A percentile compares a stretch with the other conserved stretches of the same genome.
Evolutionary conservation across 352 stramenopile genomes (phyloP).

Genomic region (Phytopythium litorale): DNA sequence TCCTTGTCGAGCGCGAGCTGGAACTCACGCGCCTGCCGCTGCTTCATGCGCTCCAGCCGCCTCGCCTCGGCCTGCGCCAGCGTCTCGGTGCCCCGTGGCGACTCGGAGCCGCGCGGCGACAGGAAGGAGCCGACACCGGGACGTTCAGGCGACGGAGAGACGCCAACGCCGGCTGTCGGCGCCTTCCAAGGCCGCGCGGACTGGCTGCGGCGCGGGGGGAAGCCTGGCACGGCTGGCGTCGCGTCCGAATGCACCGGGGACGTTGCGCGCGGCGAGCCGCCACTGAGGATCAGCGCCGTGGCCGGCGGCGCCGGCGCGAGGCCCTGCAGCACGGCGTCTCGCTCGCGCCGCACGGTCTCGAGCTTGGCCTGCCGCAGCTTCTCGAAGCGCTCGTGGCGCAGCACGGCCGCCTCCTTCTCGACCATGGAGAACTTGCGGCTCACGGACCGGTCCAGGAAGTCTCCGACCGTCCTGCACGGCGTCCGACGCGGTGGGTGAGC

Average conservation of each 20-base stretch:
- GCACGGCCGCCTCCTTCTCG: conserved; percentile 66
- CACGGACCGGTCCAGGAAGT: conserved; percentile 48
- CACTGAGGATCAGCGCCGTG: conserved; percentile 15
- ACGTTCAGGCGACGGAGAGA: background rate
- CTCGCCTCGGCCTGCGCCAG: conserved; percentile 62
- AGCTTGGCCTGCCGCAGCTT: conserved; percentile 60
- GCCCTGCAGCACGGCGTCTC: conserved; percentile 44
- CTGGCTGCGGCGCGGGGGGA: conserved; percentile 17
- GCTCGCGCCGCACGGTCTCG: conserved; percentile 46
- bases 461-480: conserved; percentile 16
- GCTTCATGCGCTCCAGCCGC: conserved; percentile 60
- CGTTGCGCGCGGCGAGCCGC: conserved; percentile 12
- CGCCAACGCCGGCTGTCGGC: background rate
- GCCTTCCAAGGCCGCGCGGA: conserved; percentile 24
- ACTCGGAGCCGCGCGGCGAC: background rate
- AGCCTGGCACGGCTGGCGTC: conserved; percentile 10
- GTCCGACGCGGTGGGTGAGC: background rate
- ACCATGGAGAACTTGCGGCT: conserved; percentile 56
- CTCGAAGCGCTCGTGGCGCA: conserved; percentile 74
- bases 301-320: conserved; percentile 24
- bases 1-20: conserved; percentile 77
- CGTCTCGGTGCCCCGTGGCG: conserved; percentile 29
- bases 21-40: conserved; percentile 68
- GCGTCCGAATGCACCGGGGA: conserved; percentile 1
- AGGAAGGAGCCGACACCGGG: background rate